A percentile compares a stretch with the other conserved stretches of the same genome.
Evolutionary conservation across 192 early-diverging fungal genomes (phyloP).

Genomic region (Phycomyces nitens): DNA sequence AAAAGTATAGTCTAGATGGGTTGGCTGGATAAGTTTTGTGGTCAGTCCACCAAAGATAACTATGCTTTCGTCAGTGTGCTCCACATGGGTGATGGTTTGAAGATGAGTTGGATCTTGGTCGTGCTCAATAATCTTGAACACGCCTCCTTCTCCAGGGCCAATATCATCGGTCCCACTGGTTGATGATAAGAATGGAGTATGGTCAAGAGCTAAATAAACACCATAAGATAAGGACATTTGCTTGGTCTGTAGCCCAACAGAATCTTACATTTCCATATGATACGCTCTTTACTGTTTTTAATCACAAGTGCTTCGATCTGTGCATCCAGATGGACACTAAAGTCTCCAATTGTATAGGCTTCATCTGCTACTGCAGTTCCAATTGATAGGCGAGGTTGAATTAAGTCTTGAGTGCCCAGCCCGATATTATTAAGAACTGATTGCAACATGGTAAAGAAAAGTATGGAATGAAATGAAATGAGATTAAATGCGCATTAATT

Average conservation of each 20-base stretch:
- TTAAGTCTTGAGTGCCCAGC: slow-evolving; percentile 18
- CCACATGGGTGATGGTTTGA: slow-evolving; percentile 32
- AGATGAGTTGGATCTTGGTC: slow-evolving; percentile 29
- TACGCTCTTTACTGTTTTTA: slow-evolving; percentile 17
- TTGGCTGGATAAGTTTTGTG: slow-evolving; percentile 24
- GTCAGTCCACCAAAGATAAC: slow-evolving; percentile 21
- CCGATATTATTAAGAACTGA: slow-evolving; percentile 20
- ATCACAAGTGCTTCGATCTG: slow-evolving; percentile 11
- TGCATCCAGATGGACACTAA: slow-evolving; percentile 20
- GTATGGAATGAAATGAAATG: no score
- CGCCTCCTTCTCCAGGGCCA: slow-evolving; percentile 24
- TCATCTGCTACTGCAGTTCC: slow-evolving; percentile 20
- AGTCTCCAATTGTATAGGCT: slow-evolving; percentile 20
- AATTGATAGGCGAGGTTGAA: slow-evolving; percentile 32
- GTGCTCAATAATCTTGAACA: slow-evolving; percentile 32
- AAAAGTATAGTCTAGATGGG: slow-evolving; percentile 33
- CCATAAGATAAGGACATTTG: not conserved
- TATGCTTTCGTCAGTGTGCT: not conserved
- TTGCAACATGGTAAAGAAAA: slow-evolving; percentile 19
- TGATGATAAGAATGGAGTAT: slow-evolving; percentile 33
- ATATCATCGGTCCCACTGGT: slow-evolving; percentile 33
- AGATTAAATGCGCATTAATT: not conserved
- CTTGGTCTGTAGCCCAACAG: not conserved
- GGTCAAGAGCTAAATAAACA: slow-evolving; percentile 18
- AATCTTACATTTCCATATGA: slow-evolving; percentile 33